Evolutionary conservation across 2,329 filamentous ascomycete species (phyloP).

Genomic region (Ophiostoma sp.): DNA sequence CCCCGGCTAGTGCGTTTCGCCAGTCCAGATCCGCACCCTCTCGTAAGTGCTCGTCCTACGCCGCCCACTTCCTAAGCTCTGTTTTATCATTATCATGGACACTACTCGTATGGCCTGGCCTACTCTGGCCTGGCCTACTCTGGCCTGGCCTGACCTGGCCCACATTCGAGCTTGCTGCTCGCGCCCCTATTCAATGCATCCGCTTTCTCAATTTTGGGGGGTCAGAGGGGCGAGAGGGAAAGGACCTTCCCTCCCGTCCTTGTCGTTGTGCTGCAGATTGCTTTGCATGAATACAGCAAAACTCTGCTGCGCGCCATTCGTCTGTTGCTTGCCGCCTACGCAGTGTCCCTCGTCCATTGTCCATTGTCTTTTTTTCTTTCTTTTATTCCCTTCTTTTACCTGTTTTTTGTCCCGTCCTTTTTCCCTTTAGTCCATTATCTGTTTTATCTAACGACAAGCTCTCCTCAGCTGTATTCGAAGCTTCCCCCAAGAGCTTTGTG

Average conservation of each 20-base stretch:
- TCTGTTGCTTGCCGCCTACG: conserved; percentile 11
- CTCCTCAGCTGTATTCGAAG: conserved; percentile 11
- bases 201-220: conserved; percentile 21
- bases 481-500: conserved; percentile 15
- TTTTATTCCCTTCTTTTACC: background rate
- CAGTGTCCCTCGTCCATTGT: background rate
- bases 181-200: conserved; percentile 19
- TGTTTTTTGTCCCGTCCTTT: conserved; percentile 4
- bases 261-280: conserved; percentile 11
- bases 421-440: conserved; percentile 12
- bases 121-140: background rate
- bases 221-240: conserved; percentile 14
- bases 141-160: conserved; percentile 10
- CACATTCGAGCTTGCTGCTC: conserved; percentile 16
- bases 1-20: background rate
- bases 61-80: conserved; percentile 2
- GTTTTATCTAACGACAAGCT: conserved; percentile 11
- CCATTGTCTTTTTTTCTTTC: background rate
- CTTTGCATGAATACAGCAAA: conserved; percentile 7
- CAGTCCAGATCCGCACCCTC: background rate
- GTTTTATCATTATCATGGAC: background rate
- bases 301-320: conserved; percentile 10
- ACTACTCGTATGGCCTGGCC: background rate
- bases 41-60: background rate
- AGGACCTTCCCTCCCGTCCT: conserved; percentile 13